Percentiles rank a stretch among this genome's conserved stretches.
Evolutionary conservation across 2,329 filamentous ascomycete genomes (phyloP).

Genomic region (Plenodomus biglobosus): DNA sequence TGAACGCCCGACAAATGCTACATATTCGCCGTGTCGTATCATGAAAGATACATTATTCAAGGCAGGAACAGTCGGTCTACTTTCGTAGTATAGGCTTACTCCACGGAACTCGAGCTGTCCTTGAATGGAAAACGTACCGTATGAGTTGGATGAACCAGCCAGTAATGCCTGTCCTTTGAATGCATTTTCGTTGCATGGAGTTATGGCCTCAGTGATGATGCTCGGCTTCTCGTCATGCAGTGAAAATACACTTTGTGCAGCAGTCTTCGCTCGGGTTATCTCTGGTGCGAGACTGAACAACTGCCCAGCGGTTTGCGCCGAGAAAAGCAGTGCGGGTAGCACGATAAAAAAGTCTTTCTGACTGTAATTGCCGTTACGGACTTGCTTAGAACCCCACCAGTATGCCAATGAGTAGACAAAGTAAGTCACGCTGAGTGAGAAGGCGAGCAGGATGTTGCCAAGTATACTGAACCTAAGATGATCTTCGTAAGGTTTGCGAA

Average conservation of each 20-base stretch:
- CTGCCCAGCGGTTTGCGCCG: constrained; percentile 51
- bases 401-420: constrained; percentile 54
- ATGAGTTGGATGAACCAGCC: constrained; percentile 17
- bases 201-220: constrained; percentile 34
- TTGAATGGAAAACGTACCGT: constrained; percentile 20
- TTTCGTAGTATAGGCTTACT: constrained; percentile 39
- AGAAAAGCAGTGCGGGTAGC: constrained; percentile 50
- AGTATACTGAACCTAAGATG: constrained; percentile 45
- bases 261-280: constrained; percentile 48
- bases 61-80: constrained; percentile 32
- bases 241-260: constrained; percentile 49
- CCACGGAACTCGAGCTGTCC: constrained; percentile 39
- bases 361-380: constrained; percentile 47
- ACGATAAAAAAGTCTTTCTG: constrained; percentile 51
- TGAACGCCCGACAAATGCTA: constrained; percentile 49
- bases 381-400: constrained; percentile 52
- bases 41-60: constrained; percentile 45
- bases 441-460: constrained; percentile 48
- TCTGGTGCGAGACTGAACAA: constrained; percentile 52
- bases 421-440: constrained; percentile 50
- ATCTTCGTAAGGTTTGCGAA: constrained; percentile 46
- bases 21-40: constrained; percentile 42
- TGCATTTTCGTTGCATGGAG: not conserved
- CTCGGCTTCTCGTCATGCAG: constrained; percentile 46
- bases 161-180: constrained; percentile 11